phyloP scores from a whole-genome alignment of 352 stramenopile genomes.

The Plasmopara muralis region DNA sequence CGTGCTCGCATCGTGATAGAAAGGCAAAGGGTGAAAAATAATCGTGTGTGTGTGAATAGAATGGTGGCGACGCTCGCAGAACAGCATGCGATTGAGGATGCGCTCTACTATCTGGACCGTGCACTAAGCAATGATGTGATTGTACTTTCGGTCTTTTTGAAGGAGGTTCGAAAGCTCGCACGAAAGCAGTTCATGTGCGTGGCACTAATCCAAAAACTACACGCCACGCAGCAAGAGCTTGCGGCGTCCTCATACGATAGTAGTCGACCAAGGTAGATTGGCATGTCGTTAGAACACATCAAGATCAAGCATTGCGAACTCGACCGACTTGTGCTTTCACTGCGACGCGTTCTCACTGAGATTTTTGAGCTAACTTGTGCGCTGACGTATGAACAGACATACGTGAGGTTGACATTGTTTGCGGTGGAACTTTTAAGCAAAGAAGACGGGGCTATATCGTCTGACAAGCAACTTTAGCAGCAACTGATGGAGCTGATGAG shows the following conservation, averaged over 20 bases:
- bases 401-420: no score
- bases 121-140: slow-evolving; percentile 85
- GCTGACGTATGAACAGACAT: no score
- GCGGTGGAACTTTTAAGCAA: no score
- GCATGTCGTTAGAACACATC: slow-evolving; percentile 27
- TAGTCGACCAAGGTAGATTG: slow-evolving; percentile 22
- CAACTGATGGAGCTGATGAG: no score
- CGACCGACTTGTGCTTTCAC: neutral
- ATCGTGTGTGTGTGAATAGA: slow-evolving; percentile 21
- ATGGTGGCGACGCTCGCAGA: slow-evolving; percentile 78
- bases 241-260: slow-evolving; percentile 51
- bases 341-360: no score
- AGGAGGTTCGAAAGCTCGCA: slow-evolving; percentile 85
- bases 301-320: slow-evolving; percentile 23
- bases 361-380: no score
- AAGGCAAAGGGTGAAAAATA: neutral
- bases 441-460: no score
- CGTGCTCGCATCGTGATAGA: slow-evolving; percentile 12
- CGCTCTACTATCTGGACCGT: slow-evolving; percentile 89
- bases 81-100: slow-evolving; percentile 85
- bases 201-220: slow-evolving; percentile 85
- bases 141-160: slow-evolving; percentile 75
- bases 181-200: slow-evolving; percentile 88
- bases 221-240: slow-evolving; percentile 64
- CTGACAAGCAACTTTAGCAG: no score